Evolutionary conservation across 1,284 basidiomycete species (phyloP).

Genomic region (Chalciporus piperatoides): DNA sequence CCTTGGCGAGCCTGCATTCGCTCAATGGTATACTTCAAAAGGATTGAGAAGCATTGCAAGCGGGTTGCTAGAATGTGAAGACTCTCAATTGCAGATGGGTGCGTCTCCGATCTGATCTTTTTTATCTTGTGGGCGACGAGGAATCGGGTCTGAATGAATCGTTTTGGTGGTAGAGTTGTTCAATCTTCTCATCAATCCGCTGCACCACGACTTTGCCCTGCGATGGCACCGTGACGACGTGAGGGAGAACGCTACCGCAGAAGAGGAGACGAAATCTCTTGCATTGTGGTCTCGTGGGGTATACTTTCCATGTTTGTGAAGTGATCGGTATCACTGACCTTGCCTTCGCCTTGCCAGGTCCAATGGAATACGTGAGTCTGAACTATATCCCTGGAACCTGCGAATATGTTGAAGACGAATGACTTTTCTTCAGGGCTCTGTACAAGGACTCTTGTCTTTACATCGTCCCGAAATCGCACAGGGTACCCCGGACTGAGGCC

Average conservation of each 20-base stretch:
- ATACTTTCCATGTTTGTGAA: background rate
- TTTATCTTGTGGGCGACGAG: background rate
- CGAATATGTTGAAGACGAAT: background rate
- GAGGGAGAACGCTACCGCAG: conserved; percentile 53
- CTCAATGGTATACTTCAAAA: conserved; percentile 65
- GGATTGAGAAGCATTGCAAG: conserved; percentile 47
- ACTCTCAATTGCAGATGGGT: conserved; percentile 67
- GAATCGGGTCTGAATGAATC: background rate
- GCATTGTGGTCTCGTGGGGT: conserved; percentile 66
- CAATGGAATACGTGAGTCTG: conserved; percentile 79
- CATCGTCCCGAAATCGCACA: conserved; percentile 72
- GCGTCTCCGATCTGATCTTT: conserved; percentile 20
- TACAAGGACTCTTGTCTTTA: conserved; percentile 74
- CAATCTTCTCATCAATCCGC: conserved; percentile 76
- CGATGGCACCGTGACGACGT: conserved; percentile 86
- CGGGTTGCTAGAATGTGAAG: conserved; percentile 54
- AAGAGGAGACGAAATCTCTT: conserved; percentile 63
- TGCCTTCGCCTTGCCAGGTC: conserved; percentile 40
- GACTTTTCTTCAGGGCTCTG: conserved; percentile 49
- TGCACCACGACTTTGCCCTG: conserved; percentile 65
- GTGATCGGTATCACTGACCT: background rate
- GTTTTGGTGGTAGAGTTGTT: conserved; percentile 56
- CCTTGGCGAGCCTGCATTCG: conserved; percentile 56
- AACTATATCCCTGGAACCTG: background rate
- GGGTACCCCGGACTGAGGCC: conserved; percentile 50